Evolutionary conservation across 1,284 basidiomycete species (phyloP), one percentile per base, ranked within the genome.

Genomic region (Meripilus lineatus): DNA sequence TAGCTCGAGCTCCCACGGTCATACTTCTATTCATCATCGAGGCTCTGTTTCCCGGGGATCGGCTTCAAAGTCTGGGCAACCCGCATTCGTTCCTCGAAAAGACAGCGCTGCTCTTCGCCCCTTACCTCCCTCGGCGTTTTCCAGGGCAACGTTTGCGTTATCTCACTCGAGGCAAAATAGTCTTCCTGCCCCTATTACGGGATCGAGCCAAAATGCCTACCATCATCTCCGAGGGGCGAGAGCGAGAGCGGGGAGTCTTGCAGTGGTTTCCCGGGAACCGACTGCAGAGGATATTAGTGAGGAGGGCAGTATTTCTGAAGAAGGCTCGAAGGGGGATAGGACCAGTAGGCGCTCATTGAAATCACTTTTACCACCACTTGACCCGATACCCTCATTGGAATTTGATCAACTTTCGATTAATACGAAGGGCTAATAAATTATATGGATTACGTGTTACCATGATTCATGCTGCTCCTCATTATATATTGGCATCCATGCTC

Each of bases 71-170:
- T 38, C 38, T 26, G 10, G 28, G 24, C 32, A 38, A 23, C 52
- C 55, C 8, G 46, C 49, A 6, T 46, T 56, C 17, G 57, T 58
- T 21, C 44, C 45, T 41, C 35, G 52, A 24, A 55, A 56, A 35
- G 58, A 58, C 45, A 55, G 54, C 33, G 39, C 47, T 1, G 58
- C 58, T 37, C 44, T 60, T 14, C 50, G 54, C 18, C 58, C 58
- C 14, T 42, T 58, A 5, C 55, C 58, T 5, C 42, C 44, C 22
- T 56, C 58, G 1, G 48, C 53, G 5, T 54, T 59, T 26, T 10
- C n/a, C n/a, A 5, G 5, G 25, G 13, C 20, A 10, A 5, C 38
- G 23, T 28, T 30, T 25, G 23, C 21, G 22, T 10, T 24, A 17
- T 10, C 15, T 38, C 24, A 40, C 25, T 6, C 22, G 22, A 13